Base-by-base conservation (phyloP, 805 yeast genomes). In the Metschnikowia hibisci region DNA sequence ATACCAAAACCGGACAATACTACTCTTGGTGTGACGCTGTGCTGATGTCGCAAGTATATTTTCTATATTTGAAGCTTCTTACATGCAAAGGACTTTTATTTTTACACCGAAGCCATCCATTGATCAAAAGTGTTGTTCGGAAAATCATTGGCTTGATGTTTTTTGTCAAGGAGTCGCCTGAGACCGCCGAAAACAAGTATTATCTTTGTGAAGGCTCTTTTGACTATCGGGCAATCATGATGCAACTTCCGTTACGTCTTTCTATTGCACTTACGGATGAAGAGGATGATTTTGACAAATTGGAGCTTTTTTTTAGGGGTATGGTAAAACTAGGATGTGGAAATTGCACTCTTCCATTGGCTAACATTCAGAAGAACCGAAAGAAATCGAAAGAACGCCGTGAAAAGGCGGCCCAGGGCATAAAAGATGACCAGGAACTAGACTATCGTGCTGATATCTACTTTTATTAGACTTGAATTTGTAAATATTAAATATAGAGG, bases 21-120 rank as follows among this genome's bases (percentile, higher is more conserved):
- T 56, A 54, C 44, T 58, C 64, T 32, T 57, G 60, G 57, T 57
- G 52, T 26, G 64, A 60, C 35, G 50, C 55, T 14, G 53, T 54
- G 40, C 57, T 57, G 35, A 53, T 47, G 41, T 50, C 57, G 45
- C 56, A 58, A 10, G 52, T 53, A 9, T 48, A 53, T 32, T 48
- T 50, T 22, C 46, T 60, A 11, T 60, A 57, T 45, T 44, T 60
- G 42, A 51, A 57, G 41, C 38, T 60, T 16, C 51, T 60, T 23
- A 58, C 61, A 16, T 46, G 56, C 6, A 52, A 41, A 3, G 62
- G 59, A 4, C 48, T 60, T n/a, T 42, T 60, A 11, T 43, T 46
- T 23, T 32, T 58, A 16, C 58, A 56, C 9, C 41, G 54, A 4
- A 39, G 46, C 36, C 63, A 58, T 35, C 61, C 61, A 2, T 40